A percentile compares a stretch with the other conserved stretches of the same genome.
Evolutionary conservation across 345 rosid species (phyloP).

Genomic region (Litchi chinensis): DNA sequence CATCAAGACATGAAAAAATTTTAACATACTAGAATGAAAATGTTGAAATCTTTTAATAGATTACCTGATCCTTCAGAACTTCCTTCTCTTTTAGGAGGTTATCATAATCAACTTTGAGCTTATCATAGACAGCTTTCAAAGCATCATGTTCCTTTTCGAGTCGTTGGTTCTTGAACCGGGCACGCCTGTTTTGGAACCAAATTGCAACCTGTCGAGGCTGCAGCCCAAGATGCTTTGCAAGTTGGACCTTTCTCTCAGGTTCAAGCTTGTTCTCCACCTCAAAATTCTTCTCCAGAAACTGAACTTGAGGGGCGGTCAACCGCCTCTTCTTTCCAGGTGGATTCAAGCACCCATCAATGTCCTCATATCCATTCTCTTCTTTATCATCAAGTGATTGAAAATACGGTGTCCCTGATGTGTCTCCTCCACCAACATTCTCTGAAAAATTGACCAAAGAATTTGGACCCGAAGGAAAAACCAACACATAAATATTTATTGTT

Average conservation of each 20-base stretch:
- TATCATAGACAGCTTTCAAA: constrained; percentile 51
- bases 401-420: constrained; percentile 5
- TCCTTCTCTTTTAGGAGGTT: constrained; percentile 50
- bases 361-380: constrained; percentile 43
- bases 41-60: neutral
- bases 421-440: constrained; percentile 30
- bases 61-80: constrained; percentile 59
- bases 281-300: constrained; percentile 68
- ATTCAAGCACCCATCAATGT: constrained; percentile 31
- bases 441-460: constrained; percentile 28
- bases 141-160: constrained; percentile 60
- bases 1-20: neutral
- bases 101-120: constrained; percentile 62
- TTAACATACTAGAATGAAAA: neutral
- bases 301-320: constrained; percentile 55
- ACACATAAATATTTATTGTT: too few species aligned
- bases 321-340: constrained; percentile 61
- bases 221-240: constrained; percentile 70
- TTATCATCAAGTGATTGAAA: constrained; percentile 29
- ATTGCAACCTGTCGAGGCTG: constrained; percentile 81
- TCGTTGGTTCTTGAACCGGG: constrained; percentile 70
- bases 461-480: constrained; percentile 30
- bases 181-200: constrained; percentile 87
- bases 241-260: constrained; percentile 67
- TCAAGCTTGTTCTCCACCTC: constrained; percentile 73